These are phyloP conservation scores for Lotus japonicus DNA, from an alignment of 306 rosid genomes.

Conservation along the genomic window DNA sequence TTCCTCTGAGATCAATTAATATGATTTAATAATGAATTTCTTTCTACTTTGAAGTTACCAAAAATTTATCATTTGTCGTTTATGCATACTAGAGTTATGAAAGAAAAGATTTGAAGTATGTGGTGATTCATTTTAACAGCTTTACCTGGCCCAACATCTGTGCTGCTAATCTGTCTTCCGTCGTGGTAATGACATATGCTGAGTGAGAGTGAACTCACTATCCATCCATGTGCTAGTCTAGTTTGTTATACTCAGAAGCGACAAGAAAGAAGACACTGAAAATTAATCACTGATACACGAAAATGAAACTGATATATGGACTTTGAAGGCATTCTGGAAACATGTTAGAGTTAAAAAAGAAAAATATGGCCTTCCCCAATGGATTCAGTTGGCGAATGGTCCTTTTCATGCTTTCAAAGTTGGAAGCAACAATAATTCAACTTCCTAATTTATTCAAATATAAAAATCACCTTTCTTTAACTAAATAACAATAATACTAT, in stretches of 20 bases:
- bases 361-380: not conserved
- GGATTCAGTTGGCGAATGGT: constrained; percentile 2
- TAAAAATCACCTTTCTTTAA: too few species aligned
- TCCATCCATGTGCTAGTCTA: constrained; percentile 3
- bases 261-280: constrained; percentile 7
- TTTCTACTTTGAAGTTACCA: too few species aligned
- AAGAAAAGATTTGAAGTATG: too few species aligned
- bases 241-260: not conserved
- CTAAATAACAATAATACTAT: too few species aligned
- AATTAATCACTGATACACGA: not conserved
- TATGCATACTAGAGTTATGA: too few species aligned
- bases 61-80: too few species aligned
- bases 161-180: not conserved
- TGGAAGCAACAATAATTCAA: not conserved
- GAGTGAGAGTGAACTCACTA: not conserved
- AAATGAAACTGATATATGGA: not conserved
- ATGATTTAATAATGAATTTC: too few species aligned
- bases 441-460: too few species aligned
- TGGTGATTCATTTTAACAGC: not conserved
- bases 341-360: constrained; percentile 1
- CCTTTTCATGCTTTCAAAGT: constrained; percentile 6
- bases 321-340: constrained; percentile 11
- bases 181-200: not conserved
- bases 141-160: not conserved
- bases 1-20: too few species aligned